Percentiles rank a stretch among this genome's conserved stretches.
Evolutionary conservation across 345 rosid species (phyloP).

Genomic region (Luvunga scandens): DNA sequence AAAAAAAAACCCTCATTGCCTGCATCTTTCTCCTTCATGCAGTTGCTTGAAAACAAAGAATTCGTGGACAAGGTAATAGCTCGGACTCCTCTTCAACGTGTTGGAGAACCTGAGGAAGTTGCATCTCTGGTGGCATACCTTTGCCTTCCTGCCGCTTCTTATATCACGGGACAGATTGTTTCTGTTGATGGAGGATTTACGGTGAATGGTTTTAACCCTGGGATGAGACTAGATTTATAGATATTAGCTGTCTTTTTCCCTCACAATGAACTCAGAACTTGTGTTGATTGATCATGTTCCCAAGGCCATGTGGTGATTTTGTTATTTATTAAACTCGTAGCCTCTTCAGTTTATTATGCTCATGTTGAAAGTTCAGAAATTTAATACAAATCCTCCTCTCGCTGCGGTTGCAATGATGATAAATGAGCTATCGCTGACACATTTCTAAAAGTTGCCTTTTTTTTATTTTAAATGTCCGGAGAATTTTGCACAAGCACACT

Average conservation of each 20-base stretch:
- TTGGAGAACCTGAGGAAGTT: constrained; percentile 83
- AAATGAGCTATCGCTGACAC: too few species aligned
- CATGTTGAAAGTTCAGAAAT: too few species aligned
- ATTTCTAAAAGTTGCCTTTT: too few species aligned
- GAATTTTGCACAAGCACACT: too few species aligned
- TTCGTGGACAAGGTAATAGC: constrained; percentile 44
- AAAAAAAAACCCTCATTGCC: neutral
- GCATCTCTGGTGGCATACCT: constrained; percentile 64
- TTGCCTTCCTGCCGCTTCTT: constrained; percentile 74
- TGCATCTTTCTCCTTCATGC: constrained; percentile 2
- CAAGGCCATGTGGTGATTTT: too few species aligned
- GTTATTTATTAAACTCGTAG: too few species aligned
- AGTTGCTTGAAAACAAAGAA: constrained; percentile 56
- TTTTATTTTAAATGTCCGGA: too few species aligned
- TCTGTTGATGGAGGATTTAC: constrained; percentile 68
- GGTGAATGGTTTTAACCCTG: constrained; percentile 39
- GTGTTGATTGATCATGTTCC: too few species aligned
- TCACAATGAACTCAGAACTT: neutral
- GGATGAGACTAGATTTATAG: constrained; percentile 12
- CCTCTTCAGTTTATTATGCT: too few species aligned
- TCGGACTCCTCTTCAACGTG: constrained; percentile 69
- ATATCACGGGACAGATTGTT: constrained; percentile 70
- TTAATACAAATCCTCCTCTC: too few species aligned
- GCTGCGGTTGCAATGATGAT: too few species aligned
- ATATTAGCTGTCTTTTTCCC: neutral